phyloP scores from a whole-genome alignment of 768 basidiomycete genomes.

The Holtermannia corniformis region DNA sequence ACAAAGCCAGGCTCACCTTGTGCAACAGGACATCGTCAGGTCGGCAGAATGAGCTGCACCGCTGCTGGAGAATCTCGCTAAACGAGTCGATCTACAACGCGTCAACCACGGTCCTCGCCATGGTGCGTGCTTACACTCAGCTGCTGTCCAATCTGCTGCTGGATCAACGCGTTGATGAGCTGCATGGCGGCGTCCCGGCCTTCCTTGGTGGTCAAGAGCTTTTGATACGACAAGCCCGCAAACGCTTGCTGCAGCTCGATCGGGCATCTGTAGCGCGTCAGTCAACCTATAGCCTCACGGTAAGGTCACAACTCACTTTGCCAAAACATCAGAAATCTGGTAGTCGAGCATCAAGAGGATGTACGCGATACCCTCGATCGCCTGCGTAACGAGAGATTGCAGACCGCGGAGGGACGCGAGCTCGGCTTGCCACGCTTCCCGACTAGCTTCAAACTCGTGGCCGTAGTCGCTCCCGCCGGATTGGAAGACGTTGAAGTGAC shows the following conservation, averaged over 20 bases:
- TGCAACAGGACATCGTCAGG: constrained; percentile 96
- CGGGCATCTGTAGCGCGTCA: constrained; percentile 53
- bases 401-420: constrained; percentile 32
- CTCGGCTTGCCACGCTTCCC: constrained; percentile 35
- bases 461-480: neutral
- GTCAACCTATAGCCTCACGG: constrained; percentile 1
- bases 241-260: constrained; percentile 61
- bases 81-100: constrained; percentile 83
- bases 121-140: constrained; percentile 59
- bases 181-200: constrained; percentile 82
- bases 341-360: constrained; percentile 86
- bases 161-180: constrained; percentile 88
- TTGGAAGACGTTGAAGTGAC: neutral
- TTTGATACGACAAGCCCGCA: constrained; percentile 66
- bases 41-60: constrained; percentile 96
- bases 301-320: constrained; percentile 51
- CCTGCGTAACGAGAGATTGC: constrained; percentile 58
- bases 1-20: constrained; percentile 52
- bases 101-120: neutral
- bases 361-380: constrained; percentile 91
- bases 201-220: constrained; percentile 70
- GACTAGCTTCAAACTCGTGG: neutral
- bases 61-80: constrained; percentile 83
- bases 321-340: constrained; percentile 70
- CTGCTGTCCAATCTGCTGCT: constrained; percentile 95